Evolutionary conservation across 768 basidiomycete species (phyloP).

Genomic region (Albatrellus ellisii): DNA sequence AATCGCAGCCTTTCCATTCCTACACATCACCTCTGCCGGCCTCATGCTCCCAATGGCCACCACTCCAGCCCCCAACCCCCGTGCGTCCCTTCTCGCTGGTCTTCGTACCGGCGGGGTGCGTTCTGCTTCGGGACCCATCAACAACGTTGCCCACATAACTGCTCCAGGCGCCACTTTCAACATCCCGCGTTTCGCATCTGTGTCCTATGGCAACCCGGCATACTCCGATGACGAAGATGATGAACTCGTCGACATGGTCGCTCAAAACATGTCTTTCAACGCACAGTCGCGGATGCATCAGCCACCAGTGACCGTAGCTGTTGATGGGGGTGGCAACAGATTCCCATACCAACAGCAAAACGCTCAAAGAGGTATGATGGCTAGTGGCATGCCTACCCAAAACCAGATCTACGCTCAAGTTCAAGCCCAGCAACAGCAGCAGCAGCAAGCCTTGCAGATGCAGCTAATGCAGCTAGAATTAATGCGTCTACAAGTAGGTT

Average conservation of each 20-base stretch:
- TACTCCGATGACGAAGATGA: conserved; percentile 45
- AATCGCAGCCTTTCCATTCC: conserved; percentile 12
- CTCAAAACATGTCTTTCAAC: conserved; percentile 38
- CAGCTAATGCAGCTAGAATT: conserved; percentile 82
- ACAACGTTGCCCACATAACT: conserved; percentile 51
- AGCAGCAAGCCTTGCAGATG: conserved; percentile 60
- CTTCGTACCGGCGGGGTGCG: conserved; percentile 87
- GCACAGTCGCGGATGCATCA: conserved; percentile 25
- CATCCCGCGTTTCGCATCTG: conserved; percentile 37
- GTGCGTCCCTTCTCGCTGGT: conserved; percentile 78
- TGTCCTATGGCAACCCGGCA: conserved; percentile 26
- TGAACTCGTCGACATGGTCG: conserved; percentile 43
- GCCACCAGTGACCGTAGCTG: conserved; percentile 55
- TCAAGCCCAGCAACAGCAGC: conserved; percentile 38
- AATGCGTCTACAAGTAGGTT: conserved; percentile 61
- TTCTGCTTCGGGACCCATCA: conserved; percentile 30
- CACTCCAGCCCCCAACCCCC: conserved; percentile 31
- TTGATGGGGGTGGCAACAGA: conserved; percentile 53
- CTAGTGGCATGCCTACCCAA: conserved; percentile 36
- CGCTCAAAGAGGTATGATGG: conserved; percentile 33
- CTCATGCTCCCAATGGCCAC: conserved; percentile 30
- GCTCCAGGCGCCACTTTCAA: conserved; percentile 52
- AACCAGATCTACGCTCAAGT: conserved; percentile 24
- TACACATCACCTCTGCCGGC: conserved; percentile 12
- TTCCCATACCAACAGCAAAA: conserved; percentile 50